Conservation (phyloP, 1,284 basidiomycete species). For the Golubevia pallescens region DNA sequence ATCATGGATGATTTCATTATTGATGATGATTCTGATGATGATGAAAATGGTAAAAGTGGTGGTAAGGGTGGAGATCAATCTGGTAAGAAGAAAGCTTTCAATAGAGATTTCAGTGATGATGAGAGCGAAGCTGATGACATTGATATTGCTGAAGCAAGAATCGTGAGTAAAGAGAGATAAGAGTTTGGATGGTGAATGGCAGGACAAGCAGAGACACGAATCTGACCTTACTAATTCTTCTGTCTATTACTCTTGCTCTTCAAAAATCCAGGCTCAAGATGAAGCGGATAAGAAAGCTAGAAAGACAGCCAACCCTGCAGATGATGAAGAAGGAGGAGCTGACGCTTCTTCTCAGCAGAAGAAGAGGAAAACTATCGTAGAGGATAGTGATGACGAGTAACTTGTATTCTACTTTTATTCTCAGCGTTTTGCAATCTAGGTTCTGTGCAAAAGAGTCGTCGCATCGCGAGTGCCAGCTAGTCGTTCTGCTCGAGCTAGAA, state of each 20-base stretch:
- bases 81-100: conserved; percentile 21
- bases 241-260: too few species aligned
- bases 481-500: too few species aligned
- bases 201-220: too few species aligned
- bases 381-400: conserved; percentile 31
- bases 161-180: conserved; percentile 16
- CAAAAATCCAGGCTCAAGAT: conserved; percentile 31
- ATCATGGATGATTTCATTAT: conserved; percentile 14
- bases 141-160: conserved; percentile 42
- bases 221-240: too few species aligned
- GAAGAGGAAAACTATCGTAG: conserved; percentile 39
- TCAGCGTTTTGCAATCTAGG: too few species aligned
- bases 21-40: conserved; percentile 35
- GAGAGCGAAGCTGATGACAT: conserved; percentile 52
- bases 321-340: conserved; percentile 1
- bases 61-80: conserved; percentile 41
- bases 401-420: too few species aligned
- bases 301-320: background rate
- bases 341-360: conserved; percentile 5
- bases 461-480: too few species aligned
- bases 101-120: conserved; percentile 43
- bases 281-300: conserved; percentile 16
- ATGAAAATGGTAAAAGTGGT: conserved; percentile 59
- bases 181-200: conserved; percentile 6
- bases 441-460: too few species aligned